Conservation (phyloP, 805 yeast species). For the Starmerella bacillaris region DNA sequence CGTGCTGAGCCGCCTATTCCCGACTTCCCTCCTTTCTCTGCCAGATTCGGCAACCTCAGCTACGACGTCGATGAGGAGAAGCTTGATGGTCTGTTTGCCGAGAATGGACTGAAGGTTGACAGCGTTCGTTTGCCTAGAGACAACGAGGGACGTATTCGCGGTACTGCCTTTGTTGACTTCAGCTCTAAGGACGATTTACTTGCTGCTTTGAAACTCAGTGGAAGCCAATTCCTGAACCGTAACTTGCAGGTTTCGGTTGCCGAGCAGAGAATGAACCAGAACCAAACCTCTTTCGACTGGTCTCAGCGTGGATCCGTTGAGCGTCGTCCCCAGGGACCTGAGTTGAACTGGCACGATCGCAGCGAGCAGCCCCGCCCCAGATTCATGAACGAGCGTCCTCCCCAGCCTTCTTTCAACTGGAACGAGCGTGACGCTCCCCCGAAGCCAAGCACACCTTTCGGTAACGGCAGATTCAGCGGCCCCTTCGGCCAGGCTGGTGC, state of each 20-base stretch:
- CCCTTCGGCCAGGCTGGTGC: no score
- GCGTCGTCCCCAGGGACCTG: slow-evolving; percentile 24
- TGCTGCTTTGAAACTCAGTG: slow-evolving; percentile 54
- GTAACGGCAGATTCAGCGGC: no score
- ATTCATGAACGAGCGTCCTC: slow-evolving; percentile 7
- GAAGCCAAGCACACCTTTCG: neutral
- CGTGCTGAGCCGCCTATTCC: slow-evolving; percentile 46
- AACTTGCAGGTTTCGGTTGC: slow-evolving; percentile 55
- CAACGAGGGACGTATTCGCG: slow-evolving; percentile 53
- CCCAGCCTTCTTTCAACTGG: slow-evolving; percentile 27
- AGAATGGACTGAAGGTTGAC: slow-evolving; percentile 33
- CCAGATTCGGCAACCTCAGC: slow-evolving; percentile 73
- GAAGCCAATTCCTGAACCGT: slow-evolving; percentile 56
- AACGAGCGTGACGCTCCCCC: slow-evolving; percentile 7
- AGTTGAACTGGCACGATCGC: slow-evolving; percentile 30
- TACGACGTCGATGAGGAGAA: slow-evolving; percentile 58
- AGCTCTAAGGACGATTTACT: slow-evolving; percentile 63
- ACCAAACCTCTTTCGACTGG: slow-evolving; percentile 17
- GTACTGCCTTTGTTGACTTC: slow-evolving; percentile 79
- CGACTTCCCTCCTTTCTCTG: slow-evolving; percentile 77
- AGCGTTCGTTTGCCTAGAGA: slow-evolving; percentile 57
- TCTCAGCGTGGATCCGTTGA: slow-evolving; percentile 21
- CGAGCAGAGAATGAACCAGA: slow-evolving; percentile 32
- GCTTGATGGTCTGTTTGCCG: slow-evolving; percentile 10
- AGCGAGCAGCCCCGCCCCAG: slow-evolving; percentile 5